Evolutionary conservation across 495 filamentous ascomycete species (phyloP).

Genomic region (Penicillium desertorum): DNA sequence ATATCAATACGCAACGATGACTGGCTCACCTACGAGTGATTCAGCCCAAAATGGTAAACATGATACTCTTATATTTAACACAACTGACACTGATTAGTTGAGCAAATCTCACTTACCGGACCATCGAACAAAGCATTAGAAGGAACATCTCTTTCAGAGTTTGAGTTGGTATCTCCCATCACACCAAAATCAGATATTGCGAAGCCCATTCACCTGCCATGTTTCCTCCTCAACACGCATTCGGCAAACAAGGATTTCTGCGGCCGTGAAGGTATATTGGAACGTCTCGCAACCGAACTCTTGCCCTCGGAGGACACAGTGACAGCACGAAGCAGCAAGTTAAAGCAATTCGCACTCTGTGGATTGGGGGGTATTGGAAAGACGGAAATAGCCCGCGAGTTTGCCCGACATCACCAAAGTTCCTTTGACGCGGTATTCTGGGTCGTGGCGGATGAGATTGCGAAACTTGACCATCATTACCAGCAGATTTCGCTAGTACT

Average conservation of each 20-base stretch:
- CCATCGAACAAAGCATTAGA: slow-evolving; percentile 15
- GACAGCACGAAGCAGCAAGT: slow-evolving; percentile 12
- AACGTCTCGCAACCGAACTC: slow-evolving; percentile 24
- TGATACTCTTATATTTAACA: too few species aligned
- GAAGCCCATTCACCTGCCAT: slow-evolving; percentile 20
- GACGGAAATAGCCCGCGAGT: slow-evolving; percentile 40
- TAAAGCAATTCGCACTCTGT: slow-evolving; percentile 32
- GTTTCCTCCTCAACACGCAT: slow-evolving; percentile 19
- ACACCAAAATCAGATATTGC: slow-evolving; percentile 5
- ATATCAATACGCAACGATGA: slow-evolving; percentile 20
- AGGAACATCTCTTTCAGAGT: slow-evolving; percentile 19
- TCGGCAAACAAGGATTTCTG: slow-evolving; percentile 28
- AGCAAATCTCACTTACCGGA: slow-evolving; percentile 4
- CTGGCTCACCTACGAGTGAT: slow-evolving; percentile 22
- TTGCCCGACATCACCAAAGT: slow-evolving; percentile 22
- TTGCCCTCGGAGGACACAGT: slow-evolving; percentile 22
- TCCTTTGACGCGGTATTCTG: slow-evolving; percentile 45
- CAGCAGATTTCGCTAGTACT: slow-evolving; percentile 32
- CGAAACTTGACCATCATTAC: slow-evolving; percentile 33
- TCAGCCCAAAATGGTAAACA: slow-evolving; percentile 1
- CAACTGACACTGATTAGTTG: background rate
- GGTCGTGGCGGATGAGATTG: slow-evolving; percentile 36
- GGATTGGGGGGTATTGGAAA: slow-evolving; percentile 45
- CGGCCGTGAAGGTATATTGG: slow-evolving; percentile 31
- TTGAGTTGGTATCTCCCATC: slow-evolving; percentile 1